phyloP scores from a whole-genome alignment of 1,139 yeast genomes.

The Scheffersomyces titani region DNA sequence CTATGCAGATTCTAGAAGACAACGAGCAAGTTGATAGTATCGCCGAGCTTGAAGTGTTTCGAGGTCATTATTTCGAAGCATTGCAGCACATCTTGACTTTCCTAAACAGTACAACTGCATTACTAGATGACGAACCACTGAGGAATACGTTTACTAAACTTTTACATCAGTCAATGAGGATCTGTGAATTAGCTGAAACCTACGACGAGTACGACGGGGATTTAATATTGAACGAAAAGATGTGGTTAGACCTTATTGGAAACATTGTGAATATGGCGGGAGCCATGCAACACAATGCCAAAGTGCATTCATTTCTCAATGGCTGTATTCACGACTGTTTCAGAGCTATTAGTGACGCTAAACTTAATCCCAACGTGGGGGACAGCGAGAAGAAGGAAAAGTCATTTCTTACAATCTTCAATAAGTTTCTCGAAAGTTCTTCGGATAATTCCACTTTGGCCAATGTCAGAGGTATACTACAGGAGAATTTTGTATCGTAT shows the following conservation, averaged over 20 bases:
- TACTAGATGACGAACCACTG: conserved; percentile 9
- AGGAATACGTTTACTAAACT: conserved; percentile 26
- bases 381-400: conserved; percentile 20
- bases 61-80: conserved; percentile 26
- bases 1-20: conserved; percentile 21
- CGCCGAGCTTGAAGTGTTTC: conserved; percentile 24
- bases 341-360: conserved; percentile 46
- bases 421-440: conserved; percentile 45
- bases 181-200: conserved; percentile 28
- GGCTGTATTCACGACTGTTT: conserved; percentile 54
- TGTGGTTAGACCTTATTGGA: conserved; percentile 42
- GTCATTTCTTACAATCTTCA: conserved; percentile 53
- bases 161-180: conserved; percentile 34
- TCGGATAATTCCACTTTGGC: conserved; percentile 47
- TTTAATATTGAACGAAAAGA: conserved; percentile 29
- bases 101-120: conserved; percentile 12
- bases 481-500: conserved; percentile 65
- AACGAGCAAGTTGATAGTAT: conserved; percentile 33
- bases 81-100: conserved; percentile 25
- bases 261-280: conserved; percentile 29
- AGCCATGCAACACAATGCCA: conserved; percentile 5
- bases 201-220: conserved; percentile 15
- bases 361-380: conserved; percentile 29
- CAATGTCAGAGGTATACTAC: conserved; percentile 61
- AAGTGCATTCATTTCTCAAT: conserved; percentile 33